A percentile compares a stretch with the other conserved stretches of the same genome.
These are phyloP conservation scores for Saccharomyces paradoxus DNA, from an alignment of 805 yeast species.

Conservation along the genomic window DNA sequence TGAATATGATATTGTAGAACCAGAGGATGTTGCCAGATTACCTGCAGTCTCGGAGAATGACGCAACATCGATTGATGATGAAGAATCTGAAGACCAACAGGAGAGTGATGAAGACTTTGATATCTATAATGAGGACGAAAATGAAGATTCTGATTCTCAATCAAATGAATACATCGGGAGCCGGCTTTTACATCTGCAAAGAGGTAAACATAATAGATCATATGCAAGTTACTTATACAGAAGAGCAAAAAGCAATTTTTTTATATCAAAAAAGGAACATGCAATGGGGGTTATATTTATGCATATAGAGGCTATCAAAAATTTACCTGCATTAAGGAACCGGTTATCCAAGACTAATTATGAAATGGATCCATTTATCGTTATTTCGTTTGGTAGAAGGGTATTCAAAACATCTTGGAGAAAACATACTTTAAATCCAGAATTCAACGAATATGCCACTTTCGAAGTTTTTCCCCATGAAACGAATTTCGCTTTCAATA, in stretches of 20 bases:
- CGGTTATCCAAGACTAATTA: conserved; percentile 55
- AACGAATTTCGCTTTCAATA: conserved; percentile 52
- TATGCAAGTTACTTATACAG: conserved; percentile 6
- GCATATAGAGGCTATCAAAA: conserved; percentile 65
- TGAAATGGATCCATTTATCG: conserved; percentile 95
- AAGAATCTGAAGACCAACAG: conserved; percentile 1
- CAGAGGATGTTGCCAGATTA: conserved; percentile 5
- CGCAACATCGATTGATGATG: background rate
- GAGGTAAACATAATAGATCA: conserved; percentile 28
- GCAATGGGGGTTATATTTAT: conserved; percentile 64
- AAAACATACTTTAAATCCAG: conserved; percentile 74
- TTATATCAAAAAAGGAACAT: conserved; percentile 24
- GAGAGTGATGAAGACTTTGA: conserved; percentile 1
- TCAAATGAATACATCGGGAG: conserved; percentile 4
- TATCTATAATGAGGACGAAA: conserved; percentile 4
- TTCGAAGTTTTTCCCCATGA: conserved; percentile 71
- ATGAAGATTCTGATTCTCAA: conserved; percentile 7
- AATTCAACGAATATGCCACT: conserved; percentile 70
- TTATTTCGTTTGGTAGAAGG: conserved; percentile 80
- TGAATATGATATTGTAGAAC: conserved; percentile 23
- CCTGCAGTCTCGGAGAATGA: background rate
- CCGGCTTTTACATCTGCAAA: conserved; percentile 5
- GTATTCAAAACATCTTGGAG: conserved; percentile 81
- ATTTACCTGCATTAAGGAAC: conserved; percentile 69
- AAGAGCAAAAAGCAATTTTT: conserved; percentile 14